Evolutionary conservation across 352 stramenopile species (phyloP).

Genomic region (Phytophthora kernoviae): DNA sequence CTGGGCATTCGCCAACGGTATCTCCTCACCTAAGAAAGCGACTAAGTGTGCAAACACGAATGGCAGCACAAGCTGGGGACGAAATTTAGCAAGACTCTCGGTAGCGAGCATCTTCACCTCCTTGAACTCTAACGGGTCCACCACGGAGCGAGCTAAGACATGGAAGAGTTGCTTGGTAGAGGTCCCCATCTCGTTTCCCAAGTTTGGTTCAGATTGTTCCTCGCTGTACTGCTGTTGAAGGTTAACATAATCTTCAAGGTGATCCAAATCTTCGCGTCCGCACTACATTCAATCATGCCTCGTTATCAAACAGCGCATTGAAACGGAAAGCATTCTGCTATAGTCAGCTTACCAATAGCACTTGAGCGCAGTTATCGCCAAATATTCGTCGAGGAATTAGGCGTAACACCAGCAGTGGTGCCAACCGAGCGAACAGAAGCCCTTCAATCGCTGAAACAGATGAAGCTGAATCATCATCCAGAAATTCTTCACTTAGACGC

Average conservation of each 20-base stretch:
- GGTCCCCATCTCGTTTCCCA: not conserved
- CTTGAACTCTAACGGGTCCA: conserved; percentile 79
- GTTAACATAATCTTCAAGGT: conserved; percentile 35
- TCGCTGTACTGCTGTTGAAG: conserved; percentile 7
- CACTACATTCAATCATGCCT: conserved; percentile 23
- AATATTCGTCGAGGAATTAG: conserved; percentile 49
- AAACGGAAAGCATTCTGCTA: not conserved
- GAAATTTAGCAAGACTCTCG: conserved; percentile 61
- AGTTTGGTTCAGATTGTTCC: not conserved
- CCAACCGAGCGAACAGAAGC: conserved; percentile 65
- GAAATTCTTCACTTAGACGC: conserved; percentile 46
- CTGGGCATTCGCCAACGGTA: not conserved
- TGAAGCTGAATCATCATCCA: conserved; percentile 48
- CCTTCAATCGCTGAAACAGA: conserved; percentile 41
- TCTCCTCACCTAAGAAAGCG: conserved; percentile 47
- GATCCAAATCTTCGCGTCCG: conserved; percentile 36
- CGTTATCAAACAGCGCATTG: conserved; percentile 3
- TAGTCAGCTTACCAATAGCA: conserved; percentile 28
- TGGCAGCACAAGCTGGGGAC: conserved; percentile 33
- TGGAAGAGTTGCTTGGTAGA: conserved; percentile 39
- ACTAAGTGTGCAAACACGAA: conserved; percentile 46
- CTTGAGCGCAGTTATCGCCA: not conserved
- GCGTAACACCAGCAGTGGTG: conserved; percentile 65
- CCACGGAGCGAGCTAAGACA: conserved; percentile 39
- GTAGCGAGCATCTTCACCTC: conserved; percentile 76